Base-by-base conservation (phyloP, 164 flowering plant species). In the Vitis riparia region DNA sequence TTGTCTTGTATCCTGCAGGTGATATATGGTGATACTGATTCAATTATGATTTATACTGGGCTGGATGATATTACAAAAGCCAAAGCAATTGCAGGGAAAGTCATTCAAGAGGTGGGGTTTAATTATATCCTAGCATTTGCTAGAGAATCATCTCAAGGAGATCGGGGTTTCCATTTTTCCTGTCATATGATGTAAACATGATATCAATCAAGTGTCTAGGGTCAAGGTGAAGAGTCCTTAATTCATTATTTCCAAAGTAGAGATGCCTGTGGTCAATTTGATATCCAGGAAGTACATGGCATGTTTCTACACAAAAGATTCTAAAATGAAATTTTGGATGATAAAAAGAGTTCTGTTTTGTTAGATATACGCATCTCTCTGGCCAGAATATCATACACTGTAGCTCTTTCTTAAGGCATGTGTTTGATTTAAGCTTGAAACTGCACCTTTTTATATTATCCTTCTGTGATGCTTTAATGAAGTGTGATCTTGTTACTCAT, bases 11-110 rank as follows among this genome's bases (percentile, higher is more conserved):
- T 69, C 49, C 69, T 68, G 67, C 84, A 96, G 99, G 99, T 96
- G 55, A 89, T 96, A 14, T 96, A 96, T 76, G 99, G 99, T 57
- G 99, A 96, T 77, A 96, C 99, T 23, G 99, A 96, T 84, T 96
- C 99, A 66, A 96, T 96, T 49, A 96, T 96, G 99, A 89, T 96
- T 67, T 78, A 91, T 66, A 92, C 82, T 77, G 98, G 98, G 44
- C 84, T 92, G 61, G 98, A 96, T 86, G 99, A 96, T 74, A 85
- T 89, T 71, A 71, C 76, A 60, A 23, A 88, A 82, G 92, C 94
- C 72, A 93, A 84, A 83, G 70, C 82, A 59, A 87, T 93, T 63
- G 93, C 97, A 15, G 87, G 81, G 19, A 88, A 86, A 84, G 99
- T 93, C 81, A 90, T 89, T 61, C 87, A 84, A 72, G 97, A 93